A percentile compares a stretch with the other conserved stretches of the same genome.
Evolutionary conservation across 1,284 basidiomycete genomes (phyloP).

Genomic region (Hemileia vastatrix): DNA sequence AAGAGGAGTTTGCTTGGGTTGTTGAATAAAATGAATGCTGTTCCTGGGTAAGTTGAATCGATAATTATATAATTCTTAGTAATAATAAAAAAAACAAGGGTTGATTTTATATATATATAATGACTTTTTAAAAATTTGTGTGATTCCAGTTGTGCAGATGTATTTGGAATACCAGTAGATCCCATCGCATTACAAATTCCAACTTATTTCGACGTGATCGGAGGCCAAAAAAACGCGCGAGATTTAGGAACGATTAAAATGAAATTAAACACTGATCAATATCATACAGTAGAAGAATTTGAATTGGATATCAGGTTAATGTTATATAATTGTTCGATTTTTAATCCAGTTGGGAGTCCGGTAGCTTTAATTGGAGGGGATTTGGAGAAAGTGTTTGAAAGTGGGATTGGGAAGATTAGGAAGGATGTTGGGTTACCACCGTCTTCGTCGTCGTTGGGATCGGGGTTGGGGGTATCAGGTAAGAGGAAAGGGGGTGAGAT

Average conservation of each 20-base stretch:
- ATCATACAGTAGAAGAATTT: constrained; percentile 63
- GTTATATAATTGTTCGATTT: constrained; percentile 70
- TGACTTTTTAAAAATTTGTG: constrained; percentile 32
- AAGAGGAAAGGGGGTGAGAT: too few relatives aligned
- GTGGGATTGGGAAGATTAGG: constrained; percentile 26
- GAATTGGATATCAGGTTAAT: constrained; percentile 75
- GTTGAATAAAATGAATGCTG: constrained; percentile 30
- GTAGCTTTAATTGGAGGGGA: constrained; percentile 51
- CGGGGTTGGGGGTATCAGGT: too few relatives aligned
- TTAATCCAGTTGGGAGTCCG: constrained; percentile 70
- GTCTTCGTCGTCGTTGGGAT: background rate
- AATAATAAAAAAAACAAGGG: background rate
- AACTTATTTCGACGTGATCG: constrained; percentile 70
- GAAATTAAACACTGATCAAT: constrained; percentile 73
- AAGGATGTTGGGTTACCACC: constrained; percentile 6
- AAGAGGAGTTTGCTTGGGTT: constrained; percentile 6
- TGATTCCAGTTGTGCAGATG: background rate
- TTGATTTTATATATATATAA: constrained; percentile 40
- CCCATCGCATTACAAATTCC: constrained; percentile 66
- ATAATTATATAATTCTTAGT: constrained; percentile 11
- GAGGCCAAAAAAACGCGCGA: constrained; percentile 64
- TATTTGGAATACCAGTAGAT: constrained; percentile 45
- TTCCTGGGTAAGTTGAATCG: constrained; percentile 38
- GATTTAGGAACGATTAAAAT: constrained; percentile 72
- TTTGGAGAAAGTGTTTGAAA: constrained; percentile 43